Conservation (phyloP, 371 early-diverging fungal species). For the Mortierella sp. region DNA sequence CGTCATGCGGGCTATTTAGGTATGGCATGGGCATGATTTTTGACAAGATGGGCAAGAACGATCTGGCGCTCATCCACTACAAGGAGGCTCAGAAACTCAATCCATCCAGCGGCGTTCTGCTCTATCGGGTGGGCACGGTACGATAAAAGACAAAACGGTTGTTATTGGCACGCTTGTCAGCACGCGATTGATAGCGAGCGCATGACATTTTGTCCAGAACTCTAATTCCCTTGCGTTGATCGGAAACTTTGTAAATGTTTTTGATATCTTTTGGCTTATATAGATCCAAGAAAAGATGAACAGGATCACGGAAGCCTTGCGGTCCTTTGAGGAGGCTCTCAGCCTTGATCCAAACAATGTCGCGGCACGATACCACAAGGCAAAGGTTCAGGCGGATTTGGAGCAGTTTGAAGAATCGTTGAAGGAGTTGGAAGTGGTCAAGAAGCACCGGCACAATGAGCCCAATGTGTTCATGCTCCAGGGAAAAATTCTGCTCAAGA, state of each 20-base stretch:
- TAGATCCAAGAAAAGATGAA: constrained; percentile 56
- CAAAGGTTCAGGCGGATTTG: constrained; percentile 64
- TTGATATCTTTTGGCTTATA: too few species aligned
- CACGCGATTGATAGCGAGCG: neutral
- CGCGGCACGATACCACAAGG: constrained; percentile 64
- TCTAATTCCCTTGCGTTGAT: too few species aligned
- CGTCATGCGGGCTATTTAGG: constrained; percentile 56
- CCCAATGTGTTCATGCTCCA: constrained; percentile 74
- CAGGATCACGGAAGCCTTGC: constrained; percentile 46
- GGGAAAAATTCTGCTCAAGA: constrained; percentile 70
- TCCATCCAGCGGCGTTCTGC: constrained; percentile 66
- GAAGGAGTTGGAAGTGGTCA: constrained; percentile 62
- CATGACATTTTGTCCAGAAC: constrained; percentile 3
- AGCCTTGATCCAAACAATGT: constrained; percentile 55
- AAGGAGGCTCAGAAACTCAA: constrained; percentile 71
- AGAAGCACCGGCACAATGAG: constrained; percentile 62
- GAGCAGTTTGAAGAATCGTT: constrained; percentile 66
- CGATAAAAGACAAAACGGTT: too few species aligned
- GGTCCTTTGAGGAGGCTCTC: constrained; percentile 53
- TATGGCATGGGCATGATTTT: constrained; percentile 78
- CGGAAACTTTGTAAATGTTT: constrained; percentile 1
- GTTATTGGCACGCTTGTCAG: neutral
- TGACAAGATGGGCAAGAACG: constrained; percentile 71
- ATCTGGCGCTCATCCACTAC: constrained; percentile 74
- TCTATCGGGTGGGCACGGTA: constrained; percentile 72